These are phyloP conservation scores for Juglanconis oblonga DNA, from an alignment of 2,329 filamentous ascomycete genomes.

Conservation along the genomic window DNA sequence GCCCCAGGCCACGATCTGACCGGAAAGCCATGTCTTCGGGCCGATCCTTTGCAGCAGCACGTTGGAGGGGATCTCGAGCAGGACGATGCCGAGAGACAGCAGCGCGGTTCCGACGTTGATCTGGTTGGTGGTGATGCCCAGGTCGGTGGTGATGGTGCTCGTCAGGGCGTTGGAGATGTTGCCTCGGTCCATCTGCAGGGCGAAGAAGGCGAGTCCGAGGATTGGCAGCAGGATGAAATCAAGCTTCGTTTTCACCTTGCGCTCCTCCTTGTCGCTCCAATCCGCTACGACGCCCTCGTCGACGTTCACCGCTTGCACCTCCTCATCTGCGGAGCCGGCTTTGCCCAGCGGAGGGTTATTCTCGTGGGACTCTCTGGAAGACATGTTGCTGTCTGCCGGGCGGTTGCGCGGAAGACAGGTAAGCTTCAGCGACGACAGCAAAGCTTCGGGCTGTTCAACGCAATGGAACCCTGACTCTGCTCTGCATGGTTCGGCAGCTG, in stretches of 20 bases:
- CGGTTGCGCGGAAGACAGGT: neutral
- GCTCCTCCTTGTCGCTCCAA: constrained; percentile 3
- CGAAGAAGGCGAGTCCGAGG: constrained; percentile 43
- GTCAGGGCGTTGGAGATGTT: constrained; percentile 47
- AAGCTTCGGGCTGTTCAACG: neutral
- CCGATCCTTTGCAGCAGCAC: constrained; percentile 31
- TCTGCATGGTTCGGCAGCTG: neutral
- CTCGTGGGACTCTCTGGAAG: neutral
- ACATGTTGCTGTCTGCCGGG: neutral
- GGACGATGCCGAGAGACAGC: constrained; percentile 46
- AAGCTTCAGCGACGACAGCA: no score
- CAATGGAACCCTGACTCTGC: neutral
- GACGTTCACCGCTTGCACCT: neutral
- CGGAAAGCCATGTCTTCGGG: constrained; percentile 32
- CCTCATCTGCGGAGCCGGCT: neutral
- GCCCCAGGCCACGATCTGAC: constrained; percentile 37
- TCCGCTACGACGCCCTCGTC: neutral
- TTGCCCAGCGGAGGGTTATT: neutral
- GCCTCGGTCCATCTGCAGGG: constrained; percentile 35
- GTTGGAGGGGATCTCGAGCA: constrained; percentile 46
- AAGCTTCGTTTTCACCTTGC: constrained; percentile 29
- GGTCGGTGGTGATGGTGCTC: constrained; percentile 44
- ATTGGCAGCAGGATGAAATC: constrained; percentile 44
- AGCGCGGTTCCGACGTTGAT: constrained; percentile 51
- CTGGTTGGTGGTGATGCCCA: constrained; percentile 47